Evolutionary conservation across 768 basidiomycete genomes (phyloP), one percentile per base, ranked within the genome.

Genomic region (Aureoboletus auriporus): DNA sequence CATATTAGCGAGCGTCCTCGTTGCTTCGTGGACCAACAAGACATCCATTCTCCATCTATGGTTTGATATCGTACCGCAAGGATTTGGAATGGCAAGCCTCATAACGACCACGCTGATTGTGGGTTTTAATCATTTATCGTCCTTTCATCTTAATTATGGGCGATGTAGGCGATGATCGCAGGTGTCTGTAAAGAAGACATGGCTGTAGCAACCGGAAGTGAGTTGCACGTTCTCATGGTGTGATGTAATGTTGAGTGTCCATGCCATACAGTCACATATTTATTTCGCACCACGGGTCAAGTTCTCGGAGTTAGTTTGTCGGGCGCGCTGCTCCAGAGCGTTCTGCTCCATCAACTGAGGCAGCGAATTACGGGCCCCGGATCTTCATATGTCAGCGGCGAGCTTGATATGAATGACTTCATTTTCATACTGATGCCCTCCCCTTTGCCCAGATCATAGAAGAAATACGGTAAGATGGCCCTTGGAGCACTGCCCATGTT

Each of bases 281-380:
- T 96, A 40, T 95, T 94, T 74, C 75, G 94, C 54, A 93, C 92
- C 8, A 88, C 90, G 14, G 94, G 94, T 3, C 95, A 97, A 72
- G 96, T 96, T 20, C 76, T 97, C 46, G 96, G 95, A 31, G 95
- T 99, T 46, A 89, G 89, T 58, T 71, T 94, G 39, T 84, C 84
- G 57, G 89, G 92, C 17, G 86, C 91, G 0, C 65, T 98, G 26
- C 70, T 94, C 29, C 95, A 99, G 68, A 78, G 80, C 6, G 76
- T 95, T 31, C 75, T 99, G 35, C 69, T 84, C 27, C 66, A 72
- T 41, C 81, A 89, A 60, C 72, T 99, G 46, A 78, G 80, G 48
- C 69, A 75, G 52, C 78, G 84, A 44, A 94, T 99, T 56, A 78
- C 75, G 6, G 94, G 90, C 1, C 83, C 87, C 39, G 79, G 76